Base-by-base conservation (phyloP, 371 early-diverging fungal genomes). In the Enterocytospora artemiae region DNA sequence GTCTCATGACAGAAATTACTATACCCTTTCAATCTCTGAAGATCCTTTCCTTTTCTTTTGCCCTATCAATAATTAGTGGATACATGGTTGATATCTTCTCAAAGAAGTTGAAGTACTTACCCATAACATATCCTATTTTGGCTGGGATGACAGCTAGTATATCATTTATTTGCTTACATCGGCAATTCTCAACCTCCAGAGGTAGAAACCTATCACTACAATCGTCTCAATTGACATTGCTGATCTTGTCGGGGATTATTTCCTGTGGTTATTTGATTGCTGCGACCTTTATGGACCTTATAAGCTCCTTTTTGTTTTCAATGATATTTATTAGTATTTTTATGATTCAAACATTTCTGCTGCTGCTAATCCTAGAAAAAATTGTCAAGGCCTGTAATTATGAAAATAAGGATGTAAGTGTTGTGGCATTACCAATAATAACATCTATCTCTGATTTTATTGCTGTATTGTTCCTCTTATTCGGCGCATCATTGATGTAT, bases 151-250 rank as follows among this genome's bases (percentile, higher is more conserved):
- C 59, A 24, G 62, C 59, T 0, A 65, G 69, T 34, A 69, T 59
- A 31, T 46, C 69, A 33, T 63, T 55, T 41, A 73, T 73, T 28
- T 66, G 60, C 36, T 43, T 73, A 5, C 63, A 69, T 50, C 68
- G 53, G 45, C 60, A 31, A 45, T 54, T 69, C 30, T 65, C 69
- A 65, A 34, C 63, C 1, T 34, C 62, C 20, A 37, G 54, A 25
- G 63, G 63, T 24, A 31, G 48, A 37, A 20, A 27, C 7, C 48
- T 51, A 18, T 45, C 66, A 33, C 56, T 18, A 2, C 48, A 20
- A 55, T 16, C 22, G 43, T 48, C 59, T 1, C 45, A 50, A 49
- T 12, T 37, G 18, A 63, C 69, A 18, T 39, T 69, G 16, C 7
- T 66, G 1, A 4, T 69, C 0, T 45, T 58, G 9, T 73, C 73